These are phyloP conservation scores for Lojkania enalia DNA, from an alignment of 2,329 filamentous ascomycete genomes.

Conservation along the genomic window DNA sequence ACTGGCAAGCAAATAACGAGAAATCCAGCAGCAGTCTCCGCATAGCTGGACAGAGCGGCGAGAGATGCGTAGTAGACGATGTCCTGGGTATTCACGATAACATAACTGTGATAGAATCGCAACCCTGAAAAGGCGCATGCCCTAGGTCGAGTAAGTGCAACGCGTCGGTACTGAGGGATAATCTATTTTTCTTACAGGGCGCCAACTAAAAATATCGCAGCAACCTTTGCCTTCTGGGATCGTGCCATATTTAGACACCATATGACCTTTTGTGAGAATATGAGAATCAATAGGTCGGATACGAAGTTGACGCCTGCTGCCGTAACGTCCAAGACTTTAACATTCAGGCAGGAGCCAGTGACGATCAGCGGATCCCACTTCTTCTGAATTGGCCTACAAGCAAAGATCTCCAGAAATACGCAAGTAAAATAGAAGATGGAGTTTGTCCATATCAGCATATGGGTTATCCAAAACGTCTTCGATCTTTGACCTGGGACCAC, in stretches of 20 bases:
- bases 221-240: not conserved
- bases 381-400: slow-evolving; percentile 8
- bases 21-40: not conserved
- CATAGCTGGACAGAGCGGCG: not conserved
- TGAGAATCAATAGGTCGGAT: slow-evolving; percentile 4
- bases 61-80: not conserved
- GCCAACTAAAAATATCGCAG: slow-evolving; percentile 1
- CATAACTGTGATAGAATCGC: not conserved
- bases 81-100: not conserved
- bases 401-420: slow-evolving; percentile 4
- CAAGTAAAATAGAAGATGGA: slow-evolving; percentile 8
- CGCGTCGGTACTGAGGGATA: too few relatives aligned
- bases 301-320: slow-evolving; percentile 1
- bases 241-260: slow-evolving; percentile 5
- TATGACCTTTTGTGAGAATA: not conserved
- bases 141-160: too few relatives aligned
- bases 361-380: slow-evolving; percentile 6
- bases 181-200: slow-evolving; percentile 1
- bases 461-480: slow-evolving; percentile 9
- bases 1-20: not conserved
- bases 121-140: not conserved
- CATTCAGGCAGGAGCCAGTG: not conserved
- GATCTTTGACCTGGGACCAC: not conserved
- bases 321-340: not conserved
- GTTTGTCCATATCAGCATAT: slow-evolving; percentile 12